Conservation (phyloP, 495 filamentous ascomycete species). For the Niebla homalea region DNA sequence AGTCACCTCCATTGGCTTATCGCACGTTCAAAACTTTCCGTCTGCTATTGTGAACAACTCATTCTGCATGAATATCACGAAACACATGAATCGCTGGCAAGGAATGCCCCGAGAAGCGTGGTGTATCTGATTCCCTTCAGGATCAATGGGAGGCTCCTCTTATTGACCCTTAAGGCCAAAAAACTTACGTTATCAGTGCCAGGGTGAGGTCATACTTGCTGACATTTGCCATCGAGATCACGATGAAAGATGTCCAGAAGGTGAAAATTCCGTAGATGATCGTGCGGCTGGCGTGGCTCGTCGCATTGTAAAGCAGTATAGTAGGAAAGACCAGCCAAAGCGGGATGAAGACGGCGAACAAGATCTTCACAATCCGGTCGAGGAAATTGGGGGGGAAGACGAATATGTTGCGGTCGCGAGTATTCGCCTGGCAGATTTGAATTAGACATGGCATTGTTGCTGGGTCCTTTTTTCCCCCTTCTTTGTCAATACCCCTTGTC, state of each 20-base stretch:
- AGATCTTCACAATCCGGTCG: neutral
- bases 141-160: neutral
- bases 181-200: conserved; percentile 1
- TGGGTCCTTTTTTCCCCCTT: neutral
- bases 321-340: neutral
- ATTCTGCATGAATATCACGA: neutral
- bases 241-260: conserved; percentile 1
- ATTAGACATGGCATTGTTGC: neutral
- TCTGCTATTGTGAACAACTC: neutral
- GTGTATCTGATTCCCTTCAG: neutral
- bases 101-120: neutral
- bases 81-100: neutral
- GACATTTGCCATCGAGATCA: conserved; percentile 1
- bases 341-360: neutral
- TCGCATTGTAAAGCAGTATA: neutral
- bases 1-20: too few relatives aligned
- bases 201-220: neutral
- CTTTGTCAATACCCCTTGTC: neutral
- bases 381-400: neutral
- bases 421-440: neutral
- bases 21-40: too few relatives aligned
- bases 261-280: neutral
- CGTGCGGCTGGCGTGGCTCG: neutral
- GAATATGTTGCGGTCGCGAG: neutral
- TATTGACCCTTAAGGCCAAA: neutral